These are phyloP conservation scores for Monilinia polystroma DNA, from an alignment of 2,329 filamentous ascomycete genomes.

Conservation along the genomic window DNA sequence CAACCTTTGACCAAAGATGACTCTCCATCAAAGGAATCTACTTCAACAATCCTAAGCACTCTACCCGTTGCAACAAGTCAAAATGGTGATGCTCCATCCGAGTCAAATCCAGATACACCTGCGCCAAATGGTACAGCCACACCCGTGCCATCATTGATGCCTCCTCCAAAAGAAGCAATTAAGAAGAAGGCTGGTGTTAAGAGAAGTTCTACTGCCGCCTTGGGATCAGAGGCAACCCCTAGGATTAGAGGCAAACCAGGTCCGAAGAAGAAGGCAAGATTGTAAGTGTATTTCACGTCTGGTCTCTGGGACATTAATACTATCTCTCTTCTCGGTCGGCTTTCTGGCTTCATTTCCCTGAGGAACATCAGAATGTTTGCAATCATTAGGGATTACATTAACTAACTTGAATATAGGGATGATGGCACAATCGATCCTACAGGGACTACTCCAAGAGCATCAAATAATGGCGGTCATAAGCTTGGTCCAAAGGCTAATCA, in stretches of 20 bases:
- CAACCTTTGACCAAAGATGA: constrained; percentile 46
- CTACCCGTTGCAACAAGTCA: constrained; percentile 43
- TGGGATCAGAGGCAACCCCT: constrained; percentile 57
- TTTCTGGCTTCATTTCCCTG: constrained; percentile 9
- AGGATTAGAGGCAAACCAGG: constrained; percentile 84
- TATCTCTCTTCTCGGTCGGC: neutral
- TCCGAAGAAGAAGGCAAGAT: constrained; percentile 90
- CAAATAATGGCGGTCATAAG: constrained; percentile 60
- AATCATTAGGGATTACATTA: constrained; percentile 22
- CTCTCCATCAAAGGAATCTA: constrained; percentile 43
- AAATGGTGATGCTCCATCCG: constrained; percentile 56
- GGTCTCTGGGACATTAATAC: neutral
- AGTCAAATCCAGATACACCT: constrained; percentile 61
- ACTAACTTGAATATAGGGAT: constrained; percentile 50
- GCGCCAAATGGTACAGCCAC: constrained; percentile 50
- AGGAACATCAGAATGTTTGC: neutral
- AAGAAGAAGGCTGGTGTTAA: constrained; percentile 71
- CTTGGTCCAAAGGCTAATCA: constrained; percentile 95
- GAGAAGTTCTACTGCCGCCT: constrained; percentile 64
- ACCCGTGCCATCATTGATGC: constrained; percentile 56
- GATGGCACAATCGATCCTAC: constrained; percentile 61
- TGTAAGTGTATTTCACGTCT: constrained; percentile 63
- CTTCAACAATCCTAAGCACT: constrained; percentile 42
- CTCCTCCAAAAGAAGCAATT: constrained; percentile 57
- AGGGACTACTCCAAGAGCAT: constrained; percentile 46